These are phyloP conservation scores for Flaveria brownii DNA, from an alignment of 129 eudicot species.

Conservation along the genomic window DNA sequence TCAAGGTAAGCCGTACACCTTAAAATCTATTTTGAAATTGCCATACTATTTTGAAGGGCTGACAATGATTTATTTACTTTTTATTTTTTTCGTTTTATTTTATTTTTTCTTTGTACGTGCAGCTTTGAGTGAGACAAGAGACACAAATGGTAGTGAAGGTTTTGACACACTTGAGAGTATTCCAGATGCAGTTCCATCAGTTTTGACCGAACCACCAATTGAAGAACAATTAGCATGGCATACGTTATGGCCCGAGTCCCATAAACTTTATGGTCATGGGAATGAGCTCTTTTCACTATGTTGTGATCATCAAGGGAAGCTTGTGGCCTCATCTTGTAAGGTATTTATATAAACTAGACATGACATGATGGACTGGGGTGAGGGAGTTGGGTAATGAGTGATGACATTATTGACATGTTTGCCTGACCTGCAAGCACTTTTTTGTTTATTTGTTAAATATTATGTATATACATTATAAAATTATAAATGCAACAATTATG, in stretches of 20 bases:
- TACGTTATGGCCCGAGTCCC: constrained; percentile 97
- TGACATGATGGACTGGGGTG: background rate
- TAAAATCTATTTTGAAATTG: constrained; percentile 5
- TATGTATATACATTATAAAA: background rate
- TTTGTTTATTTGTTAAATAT: background rate
- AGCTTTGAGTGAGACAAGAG: constrained; percentile 54
- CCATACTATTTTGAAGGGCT: background rate
- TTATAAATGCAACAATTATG: background rate
- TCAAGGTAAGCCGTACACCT: constrained; percentile 44
- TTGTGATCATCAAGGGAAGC: constrained; percentile 82
- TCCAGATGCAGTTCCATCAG: constrained; percentile 92
- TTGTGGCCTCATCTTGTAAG: constrained; percentile 98
- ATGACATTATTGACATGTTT: background rate
- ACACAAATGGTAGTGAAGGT: constrained; percentile 62
- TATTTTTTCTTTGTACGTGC: constrained; percentile 20
- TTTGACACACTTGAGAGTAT: constrained; percentile 83
- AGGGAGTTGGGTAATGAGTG: background rate
- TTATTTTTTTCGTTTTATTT: too few species aligned
- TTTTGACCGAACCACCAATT: constrained; percentile 84
- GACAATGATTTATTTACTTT: too few species aligned
- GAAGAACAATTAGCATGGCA: constrained; percentile 95
- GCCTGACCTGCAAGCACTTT: background rate
- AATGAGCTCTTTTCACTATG: constrained; percentile 89
- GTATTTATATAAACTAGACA: constrained; percentile 36
- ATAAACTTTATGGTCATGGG: constrained; percentile 98